Base-by-base conservation (phyloP, 495 filamentous ascomycete genomes). In the Alectoria sarmentosa region DNA sequence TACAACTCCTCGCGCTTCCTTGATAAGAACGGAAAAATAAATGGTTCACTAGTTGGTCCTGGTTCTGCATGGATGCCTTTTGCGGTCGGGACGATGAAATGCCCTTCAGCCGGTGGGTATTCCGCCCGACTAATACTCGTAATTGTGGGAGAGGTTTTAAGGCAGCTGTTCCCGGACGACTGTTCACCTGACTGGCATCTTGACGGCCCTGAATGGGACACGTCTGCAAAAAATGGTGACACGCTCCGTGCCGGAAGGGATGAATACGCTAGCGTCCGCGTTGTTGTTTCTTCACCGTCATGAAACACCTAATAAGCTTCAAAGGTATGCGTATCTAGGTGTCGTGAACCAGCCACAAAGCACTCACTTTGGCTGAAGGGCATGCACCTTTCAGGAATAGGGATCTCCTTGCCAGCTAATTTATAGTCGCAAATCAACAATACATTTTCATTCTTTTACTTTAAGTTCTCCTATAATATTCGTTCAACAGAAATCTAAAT, bases 21-120 rank as follows among this genome's bases (percentile, higher is more conserved):
- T 46, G 42, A 46, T 19, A 46, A 46, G 42, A 46, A 46, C 42
- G 42, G 42, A 46, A 46, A 46, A n/a, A 46, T 46, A 46, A 46
- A n/a, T n/a, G 42, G 42, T 46, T 46, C 42, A n/a, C 42, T 46
- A 46, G 42, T n/a, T n/a, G 42, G 42, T n/a, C 42, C 42, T n/a
- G 42, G 21, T n/a, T 46, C 42, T 46, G 42, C 42, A 46, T 46
- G 42, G 42, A 46, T 46, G 42, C 42, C 42, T 46, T 46, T 46
- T n/a, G 42, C 42, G 42, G 42, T n/a, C 42, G 42, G 42, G 42
- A n/a, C 42, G 42, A 46, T 46, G 42, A 46, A 46, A 46, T 46
- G 42, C 42, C 42, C 42, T 46, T 46, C 42, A 19, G 42, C 42
- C 42, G 42, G 42, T 46, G 42, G 42, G 42, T 46, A 46, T 19